Evolutionary conservation across 345 rosid species (phyloP).

Genomic region (Gossypium longicalyx): DNA sequence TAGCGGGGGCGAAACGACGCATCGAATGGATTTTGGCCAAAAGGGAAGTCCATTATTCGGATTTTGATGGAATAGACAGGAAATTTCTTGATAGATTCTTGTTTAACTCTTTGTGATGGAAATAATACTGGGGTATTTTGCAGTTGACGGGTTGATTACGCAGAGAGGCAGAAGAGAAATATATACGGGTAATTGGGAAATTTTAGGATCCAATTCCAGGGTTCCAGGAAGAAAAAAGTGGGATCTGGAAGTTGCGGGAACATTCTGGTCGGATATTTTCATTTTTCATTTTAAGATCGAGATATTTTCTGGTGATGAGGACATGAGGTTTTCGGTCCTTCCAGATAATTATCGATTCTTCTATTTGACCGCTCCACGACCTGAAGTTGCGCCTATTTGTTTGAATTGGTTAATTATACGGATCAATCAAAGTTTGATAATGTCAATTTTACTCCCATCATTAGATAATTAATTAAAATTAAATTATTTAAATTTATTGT

Average conservation of each 20-base stretch:
- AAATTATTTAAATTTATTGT: too few species aligned
- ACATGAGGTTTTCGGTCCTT: constrained; percentile 6
- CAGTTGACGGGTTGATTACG: neutral
- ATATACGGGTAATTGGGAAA: too few species aligned
- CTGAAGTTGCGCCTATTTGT: neutral
- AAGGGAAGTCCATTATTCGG: constrained; percentile 32
- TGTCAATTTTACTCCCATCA: too few species aligned
- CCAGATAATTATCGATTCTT: constrained; percentile 32
- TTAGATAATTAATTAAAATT: too few species aligned
- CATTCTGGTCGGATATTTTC: constrained; percentile 19
- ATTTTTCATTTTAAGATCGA: too few species aligned
- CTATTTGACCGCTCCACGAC: constrained; percentile 4
- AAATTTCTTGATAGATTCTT: too few species aligned
- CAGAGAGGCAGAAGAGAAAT: neutral
- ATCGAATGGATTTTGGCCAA: constrained; percentile 19
- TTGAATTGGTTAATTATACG: neutral
- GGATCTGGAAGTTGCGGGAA: constrained; percentile 37
- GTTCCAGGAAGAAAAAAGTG: neutral
- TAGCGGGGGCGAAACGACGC: constrained; percentile 15
- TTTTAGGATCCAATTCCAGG: neutral
- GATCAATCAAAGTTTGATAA: too few species aligned
- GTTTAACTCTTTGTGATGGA: neutral
- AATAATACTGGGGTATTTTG: neutral
- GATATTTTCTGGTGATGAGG: too few species aligned
- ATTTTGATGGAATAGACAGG: neutral